Conservation (phyloP, 106 monocot genomes). For the Platanthera zijinensis region DNA sequence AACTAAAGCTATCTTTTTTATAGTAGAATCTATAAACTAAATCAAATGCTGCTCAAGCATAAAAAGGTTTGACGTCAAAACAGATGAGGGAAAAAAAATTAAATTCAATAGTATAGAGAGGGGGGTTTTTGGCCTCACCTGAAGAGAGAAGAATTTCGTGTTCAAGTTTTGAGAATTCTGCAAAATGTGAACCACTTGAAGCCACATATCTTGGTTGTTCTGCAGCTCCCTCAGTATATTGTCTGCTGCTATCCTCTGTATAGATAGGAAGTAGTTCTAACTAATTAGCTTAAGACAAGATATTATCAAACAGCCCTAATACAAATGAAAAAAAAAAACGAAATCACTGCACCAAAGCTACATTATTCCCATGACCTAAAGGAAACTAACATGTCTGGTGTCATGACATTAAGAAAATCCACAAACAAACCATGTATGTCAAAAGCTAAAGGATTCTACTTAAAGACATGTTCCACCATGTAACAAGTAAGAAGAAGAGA, state of each 20-base stretch:
- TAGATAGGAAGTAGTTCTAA: not conserved
- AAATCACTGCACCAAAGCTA: not conserved
- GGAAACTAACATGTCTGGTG: not conserved
- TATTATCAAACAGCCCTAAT: not conserved
- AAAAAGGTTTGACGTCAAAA: no score
- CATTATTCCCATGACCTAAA: not conserved
- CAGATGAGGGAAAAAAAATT: no score
- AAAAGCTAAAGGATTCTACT: not conserved
- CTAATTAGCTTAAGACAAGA: not conserved
- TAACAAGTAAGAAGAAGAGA: not conserved
- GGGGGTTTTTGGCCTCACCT: constrained; percentile 29
- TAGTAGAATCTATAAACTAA: not conserved
- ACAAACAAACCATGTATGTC: not conserved
- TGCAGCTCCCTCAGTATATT: constrained; percentile 90
- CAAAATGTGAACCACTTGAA: constrained; percentile 94
- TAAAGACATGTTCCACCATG: not conserved
- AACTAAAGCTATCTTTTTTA: not conserved
- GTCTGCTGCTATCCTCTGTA: constrained; percentile 82
- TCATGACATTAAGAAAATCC: not conserved
- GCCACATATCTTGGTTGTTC: constrained; percentile 91
- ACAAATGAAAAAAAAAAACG: not conserved
- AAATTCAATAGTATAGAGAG: not conserved
- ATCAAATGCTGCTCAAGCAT: not conserved
- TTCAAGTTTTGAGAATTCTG: constrained; percentile 90
- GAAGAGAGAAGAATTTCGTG: constrained; percentile 96